Evolutionary conservation across 768 basidiomycete species (phyloP).

Genomic region (Boletellus ananas): DNA sequence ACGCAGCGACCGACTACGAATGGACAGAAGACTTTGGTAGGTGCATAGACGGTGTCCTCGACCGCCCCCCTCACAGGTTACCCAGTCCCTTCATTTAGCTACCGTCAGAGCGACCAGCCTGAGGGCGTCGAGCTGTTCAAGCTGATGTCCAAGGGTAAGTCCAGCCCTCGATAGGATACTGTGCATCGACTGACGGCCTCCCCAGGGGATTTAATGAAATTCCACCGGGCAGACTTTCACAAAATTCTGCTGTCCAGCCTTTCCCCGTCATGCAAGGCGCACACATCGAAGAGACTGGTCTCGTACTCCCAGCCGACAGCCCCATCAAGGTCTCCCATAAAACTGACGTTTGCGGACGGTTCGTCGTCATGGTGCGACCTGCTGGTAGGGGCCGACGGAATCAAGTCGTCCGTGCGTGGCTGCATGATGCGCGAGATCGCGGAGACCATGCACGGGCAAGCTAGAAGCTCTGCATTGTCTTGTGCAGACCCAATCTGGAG

Average conservation of each 20-base stretch:
- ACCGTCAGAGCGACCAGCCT: slow-evolving; percentile 59
- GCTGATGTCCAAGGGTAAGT: slow-evolving; percentile 52
- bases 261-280: slow-evolving; percentile 41
- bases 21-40: slow-evolving; percentile 22
- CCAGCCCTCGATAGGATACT: neutral
- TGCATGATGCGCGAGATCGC: slow-evolving; percentile 33
- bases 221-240: slow-evolving; percentile 72
- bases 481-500: slow-evolving; percentile 55
- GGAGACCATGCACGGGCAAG: slow-evolving; percentile 33
- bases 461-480: slow-evolving; percentile 40
- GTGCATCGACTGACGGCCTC: slow-evolving; percentile 3
- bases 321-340: slow-evolving; percentile 29
- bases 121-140: slow-evolving; percentile 52
- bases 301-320: slow-evolving; percentile 50
- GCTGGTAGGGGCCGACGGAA: slow-evolving; percentile 66
- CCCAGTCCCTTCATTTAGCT: slow-evolving; percentile 49
- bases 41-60: neutral
- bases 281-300: slow-evolving; percentile 56
- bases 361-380: slow-evolving; percentile 57
- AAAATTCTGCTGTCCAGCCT: slow-evolving; percentile 49
- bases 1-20: slow-evolving; percentile 17
- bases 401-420: slow-evolving; percentile 50
- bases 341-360: slow-evolving; percentile 59
- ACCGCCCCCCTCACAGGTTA: neutral
- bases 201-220: slow-evolving; percentile 47